Base-by-base conservation (phyloP, 129 eudicot genomes). In the Flaveria robusta region DNA sequence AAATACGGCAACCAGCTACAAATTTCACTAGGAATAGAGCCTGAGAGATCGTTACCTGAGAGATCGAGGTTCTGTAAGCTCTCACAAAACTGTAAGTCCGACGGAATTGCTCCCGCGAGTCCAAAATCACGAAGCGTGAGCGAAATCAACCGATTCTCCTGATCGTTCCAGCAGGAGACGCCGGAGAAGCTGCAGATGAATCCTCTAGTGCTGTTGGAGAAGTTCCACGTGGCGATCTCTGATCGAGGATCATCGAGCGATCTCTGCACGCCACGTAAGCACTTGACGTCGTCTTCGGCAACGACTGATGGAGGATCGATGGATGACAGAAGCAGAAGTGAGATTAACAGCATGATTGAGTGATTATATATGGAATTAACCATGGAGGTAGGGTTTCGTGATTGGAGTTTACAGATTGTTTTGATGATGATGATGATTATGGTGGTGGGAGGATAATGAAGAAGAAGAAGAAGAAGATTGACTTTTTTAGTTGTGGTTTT, bases 101-200 rank as follows among this genome's bases (percentile, higher is more conserved):
- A 74, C 1, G 96, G 92, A 19, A 92, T 37, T 0, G 70, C 10
- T 49, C 97, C 97, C n/a, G 74, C 49, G 20, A 92, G 89, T 10
- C 52, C 70, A 27, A 83, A 52, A 0, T 83, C 85, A 6, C 42
- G 77, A 67, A 92, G 91, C 19, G 74, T 74, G 54, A 92, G 84
- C n/a, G 86, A 52, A 42, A 89, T 73, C 34, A 89, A 16, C 31
- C 97, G 83, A 34, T 92, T 92, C 56, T 92, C 93, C 23, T 69
- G 87, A 68, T 87, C 88, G 75, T 92, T 92, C 97, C 97, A 92
- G 83, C 97, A 92, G 9, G 88, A 24, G 1, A 86, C 96, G 26
- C 96, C 97, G 47, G 23, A 31, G 82, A 87, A 89, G 12, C 45
- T 78, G 85, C 97, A 92, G 83, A 92, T 68, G 66, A 77, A 87